Base-by-base conservation (phyloP, 768 basidiomycete genomes). In the Termitomyces sp. region DNA sequence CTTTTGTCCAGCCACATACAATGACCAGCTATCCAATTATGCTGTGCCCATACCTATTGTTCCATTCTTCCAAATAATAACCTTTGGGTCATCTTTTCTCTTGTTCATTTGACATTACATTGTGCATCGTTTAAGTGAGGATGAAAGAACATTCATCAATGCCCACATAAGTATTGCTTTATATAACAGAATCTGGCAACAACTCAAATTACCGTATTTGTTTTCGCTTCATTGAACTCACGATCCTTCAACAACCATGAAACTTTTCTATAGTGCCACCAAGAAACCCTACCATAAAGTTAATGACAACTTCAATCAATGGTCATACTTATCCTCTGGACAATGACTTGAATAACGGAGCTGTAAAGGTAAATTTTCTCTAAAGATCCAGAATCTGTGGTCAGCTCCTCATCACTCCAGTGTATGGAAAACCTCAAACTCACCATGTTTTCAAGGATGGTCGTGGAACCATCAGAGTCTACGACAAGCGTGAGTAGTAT, bases 1-100 rank as follows among this genome's bases (percentile, higher is more conserved):
- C 8, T 29, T 49, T 17, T 51, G 41, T 4, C 55, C 57, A n/a
- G 34, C 57, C 58, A 25, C 10, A 48, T 45, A 54, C 49, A 66
- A 58, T 59, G 53, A 46, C 69, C 67, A 61, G 67, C n/a, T n/a
- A n/a, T n/a, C n/a, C n/a, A n/a, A n/a, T n/a, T n/a, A n/a, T n/a
- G n/a, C n/a, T 12, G n/a, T 31, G n/a, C 31, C 3, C 23, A 25
- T 25, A 16, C 3, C 43, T 25, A 7, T 44, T 44, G 43, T 44
- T 44, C 4, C 23, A 5, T 44, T 25, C 6, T 44, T 25, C 19
- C 16, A 25, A 42, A n/a, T 21, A 42, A 23, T 42, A 42, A 21
- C 21, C 21, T 42, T 10, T 41, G 4, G 34, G 34, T 8, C 19
- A 23, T 12, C 3, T 42, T 21, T 4, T n/a, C n/a, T n/a, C 11